Conservation (phyloP, 1,139 yeast genomes). For the Lodderomyces parapsilosis region DNA sequence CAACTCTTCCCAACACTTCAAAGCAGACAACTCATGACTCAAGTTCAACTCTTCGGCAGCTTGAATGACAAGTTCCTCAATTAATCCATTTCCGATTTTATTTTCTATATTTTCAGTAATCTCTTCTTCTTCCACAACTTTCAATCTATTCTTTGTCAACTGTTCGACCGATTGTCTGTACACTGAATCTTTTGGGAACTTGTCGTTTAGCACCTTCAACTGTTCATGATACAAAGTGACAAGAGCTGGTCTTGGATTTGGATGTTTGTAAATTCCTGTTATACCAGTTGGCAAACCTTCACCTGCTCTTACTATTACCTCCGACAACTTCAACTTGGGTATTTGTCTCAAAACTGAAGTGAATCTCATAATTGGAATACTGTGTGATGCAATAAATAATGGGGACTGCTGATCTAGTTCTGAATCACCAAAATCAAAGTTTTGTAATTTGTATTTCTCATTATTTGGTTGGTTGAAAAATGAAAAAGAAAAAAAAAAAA, state of each 20-base stretch:
- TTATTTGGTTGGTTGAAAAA: conserved; percentile 15
- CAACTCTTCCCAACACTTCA: conserved; percentile 68
- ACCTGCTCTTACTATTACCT: conserved; percentile 63
- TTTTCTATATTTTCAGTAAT: conserved; percentile 68
- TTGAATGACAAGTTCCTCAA: conserved; percentile 80
- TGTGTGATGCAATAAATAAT: background rate
- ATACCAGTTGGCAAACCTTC: conserved; percentile 77
- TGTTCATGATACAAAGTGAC: conserved; percentile 71
- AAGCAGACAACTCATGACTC: conserved; percentile 64
- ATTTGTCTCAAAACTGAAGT: conserved; percentile 49
- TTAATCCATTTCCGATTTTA: conserved; percentile 77
- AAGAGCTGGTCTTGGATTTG: conserved; percentile 81
- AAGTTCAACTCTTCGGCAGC: conserved; percentile 79
- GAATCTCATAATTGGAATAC: conserved; percentile 31
- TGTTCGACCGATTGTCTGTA: conserved; percentile 77
- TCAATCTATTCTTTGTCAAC: conserved; percentile 67
- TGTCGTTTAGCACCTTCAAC: conserved; percentile 51
- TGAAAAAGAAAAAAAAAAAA: conserved; percentile 2
- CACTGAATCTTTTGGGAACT: conserved; percentile 69
- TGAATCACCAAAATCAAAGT: background rate
- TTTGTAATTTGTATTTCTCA: background rate
- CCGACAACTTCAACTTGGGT: conserved; percentile 8
- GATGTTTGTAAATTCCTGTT: conserved; percentile 76
- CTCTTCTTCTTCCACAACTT: conserved; percentile 63
- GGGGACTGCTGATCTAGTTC: background rate